These are phyloP conservation scores for Taphrina confusa DNA, from an alignment of 1,139 yeast genomes.

Conservation along the genomic window DNA sequence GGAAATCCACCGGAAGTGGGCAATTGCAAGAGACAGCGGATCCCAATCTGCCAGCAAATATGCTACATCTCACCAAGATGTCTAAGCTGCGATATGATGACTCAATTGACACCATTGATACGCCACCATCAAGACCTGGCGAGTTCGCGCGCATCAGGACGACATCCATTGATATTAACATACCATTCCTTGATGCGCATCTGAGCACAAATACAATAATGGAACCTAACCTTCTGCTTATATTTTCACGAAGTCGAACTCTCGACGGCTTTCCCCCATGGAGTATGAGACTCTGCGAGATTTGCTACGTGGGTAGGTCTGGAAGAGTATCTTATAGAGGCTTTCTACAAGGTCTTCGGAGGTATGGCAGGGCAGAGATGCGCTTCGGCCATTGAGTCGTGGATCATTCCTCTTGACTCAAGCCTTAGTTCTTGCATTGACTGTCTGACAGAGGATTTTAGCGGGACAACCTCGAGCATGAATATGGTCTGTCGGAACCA, in stretches of 20 bases:
- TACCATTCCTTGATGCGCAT: conserved; percentile 31
- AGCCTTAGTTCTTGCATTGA: too few species aligned
- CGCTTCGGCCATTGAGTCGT: conserved; percentile 29
- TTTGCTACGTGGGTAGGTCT: conserved; percentile 50
- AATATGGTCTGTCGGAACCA: too few species aligned
- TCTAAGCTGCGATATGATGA: too few species aligned
- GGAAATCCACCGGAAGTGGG: conserved; percentile 44
- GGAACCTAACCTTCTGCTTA: conserved; percentile 84
- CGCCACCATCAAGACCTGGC: background rate
- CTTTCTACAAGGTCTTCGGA: conserved; percentile 21
- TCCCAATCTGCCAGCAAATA: background rate
- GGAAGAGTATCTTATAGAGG: conserved; percentile 27
- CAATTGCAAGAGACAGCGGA: conserved; percentile 55
- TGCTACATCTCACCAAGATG: conserved; percentile 46
- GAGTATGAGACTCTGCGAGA: conserved; percentile 88
- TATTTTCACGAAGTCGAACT: conserved; percentile 83
- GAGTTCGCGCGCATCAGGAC: background rate
- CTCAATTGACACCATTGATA: too few species aligned
- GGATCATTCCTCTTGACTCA: background rate
- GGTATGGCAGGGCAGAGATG: conserved; percentile 32
- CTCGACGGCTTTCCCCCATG: conserved; percentile 97
- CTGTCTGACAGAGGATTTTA: too few species aligned
- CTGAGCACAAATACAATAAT: conserved; percentile 51
- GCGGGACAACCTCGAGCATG: too few species aligned
- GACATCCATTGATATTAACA: conserved; percentile 11